Base-by-base conservation (phyloP, 2,329 filamentous ascomycete genomes). In the Fusarium albosuccineum region DNA sequence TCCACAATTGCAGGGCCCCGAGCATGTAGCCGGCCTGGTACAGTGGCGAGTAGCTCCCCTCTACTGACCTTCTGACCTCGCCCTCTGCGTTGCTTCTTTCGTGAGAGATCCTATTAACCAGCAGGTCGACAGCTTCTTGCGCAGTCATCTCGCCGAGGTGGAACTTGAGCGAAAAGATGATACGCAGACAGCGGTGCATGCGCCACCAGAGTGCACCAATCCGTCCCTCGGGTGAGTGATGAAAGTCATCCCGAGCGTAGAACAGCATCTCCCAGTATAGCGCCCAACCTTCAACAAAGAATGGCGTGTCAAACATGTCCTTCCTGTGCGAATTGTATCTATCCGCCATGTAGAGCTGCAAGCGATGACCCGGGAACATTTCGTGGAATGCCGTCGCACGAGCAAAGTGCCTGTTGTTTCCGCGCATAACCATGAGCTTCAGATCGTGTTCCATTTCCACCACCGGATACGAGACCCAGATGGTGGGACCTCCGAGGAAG, bases 131-230 rank as follows among this genome's bases (percentile, higher is more conserved):
- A 1, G 66, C 66, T 16, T 68, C 57, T 33, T 68, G 62, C 2
- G 66, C 66, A 0, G 65, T 66, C 66, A 68, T 69, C 39, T 68
- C 66, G 0, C 66, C 66, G 2, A 68, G 9, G 1, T 68, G 66
- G 6, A 68, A 68, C 1, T 63, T 68, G 0, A 68, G 22, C 0
- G 66, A 68, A 7, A 68, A 68, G 0, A 63, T 53, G 0, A 68
- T 68, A 1, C 66, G 48, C 2, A 68, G 9, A 1, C 66, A 68
- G 1, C 66, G 62, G 40, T 68, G 66, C 66, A 68, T 68, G 0
- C 66, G 66, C 66, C 66, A 68, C 66, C 66, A 68, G 2, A 68
- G 53, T 6, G 66, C 66, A 10, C 66, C 66, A 3, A 68, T 69
- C 0, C 62, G 37, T 2, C 65, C 57, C 30, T 68, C 66, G 3